These are phyloP conservation scores for Botrytis medusae DNA, from an alignment of 2,329 filamentous ascomycete species.

Conservation along the genomic window DNA sequence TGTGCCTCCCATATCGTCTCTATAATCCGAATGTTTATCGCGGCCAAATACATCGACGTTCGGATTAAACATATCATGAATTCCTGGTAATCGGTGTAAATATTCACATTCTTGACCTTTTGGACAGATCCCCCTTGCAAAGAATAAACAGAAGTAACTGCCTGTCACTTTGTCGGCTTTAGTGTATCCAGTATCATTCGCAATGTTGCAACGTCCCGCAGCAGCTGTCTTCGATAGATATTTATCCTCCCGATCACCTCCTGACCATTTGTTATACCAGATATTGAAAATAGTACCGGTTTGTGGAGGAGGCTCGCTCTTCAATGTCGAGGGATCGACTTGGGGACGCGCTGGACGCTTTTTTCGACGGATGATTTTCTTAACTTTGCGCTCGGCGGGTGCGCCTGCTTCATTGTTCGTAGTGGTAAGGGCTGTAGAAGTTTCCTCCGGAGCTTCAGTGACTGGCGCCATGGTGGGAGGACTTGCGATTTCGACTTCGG, in stretches of 20 bases:
- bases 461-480: conserved; percentile 29
- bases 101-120: conserved; percentile 94
- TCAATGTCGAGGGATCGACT: conserved; percentile 80
- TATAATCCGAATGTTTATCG: conserved; percentile 89
- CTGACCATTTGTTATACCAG: conserved; percentile 99
- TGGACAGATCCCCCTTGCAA: conserved; percentile 77
- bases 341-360: conserved; percentile 86
- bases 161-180: conserved; percentile 74
- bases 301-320: conserved; percentile 82
- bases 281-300: conserved; percentile 97
- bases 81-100: conserved; percentile 80
- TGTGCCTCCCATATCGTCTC: conserved; percentile 97
- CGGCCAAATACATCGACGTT: conserved; percentile 95
- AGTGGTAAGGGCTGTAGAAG: conserved; percentile 34
- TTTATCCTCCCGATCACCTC: conserved; percentile 91
- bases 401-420: conserved; percentile 35
- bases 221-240: conserved; percentile 81
- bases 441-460: conserved; percentile 24
- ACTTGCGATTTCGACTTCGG: conserved; percentile 34
- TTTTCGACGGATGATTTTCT: conserved; percentile 91
- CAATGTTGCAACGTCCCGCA: conserved; percentile 82
- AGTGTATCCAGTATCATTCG: conserved; percentile 75
- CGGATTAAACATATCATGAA: conserved; percentile 87
- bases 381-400: conserved; percentile 58
- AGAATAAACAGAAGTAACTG: conserved; percentile 90